Conservation (phyloP, 441 rosid genomes). For the Raphanus hybrid region DNA sequence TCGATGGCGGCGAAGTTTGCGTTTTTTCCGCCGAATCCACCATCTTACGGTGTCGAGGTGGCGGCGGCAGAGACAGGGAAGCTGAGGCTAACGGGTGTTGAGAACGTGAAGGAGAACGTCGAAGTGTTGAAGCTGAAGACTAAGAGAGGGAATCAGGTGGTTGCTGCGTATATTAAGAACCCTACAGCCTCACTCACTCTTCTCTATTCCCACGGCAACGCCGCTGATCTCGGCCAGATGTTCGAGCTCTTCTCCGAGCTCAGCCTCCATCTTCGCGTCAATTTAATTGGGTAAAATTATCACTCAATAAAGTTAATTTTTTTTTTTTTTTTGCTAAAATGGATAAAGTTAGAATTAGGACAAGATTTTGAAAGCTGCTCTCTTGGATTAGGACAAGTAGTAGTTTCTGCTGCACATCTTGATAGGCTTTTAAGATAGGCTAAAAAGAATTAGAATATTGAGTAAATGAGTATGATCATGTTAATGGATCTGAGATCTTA, state of each 20-base stretch:
- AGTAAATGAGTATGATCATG: background rate
- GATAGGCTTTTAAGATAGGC: background rate
- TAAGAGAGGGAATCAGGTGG: conserved; percentile 81
- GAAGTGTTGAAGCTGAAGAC: conserved; percentile 72
- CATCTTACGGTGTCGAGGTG: conserved; percentile 73
- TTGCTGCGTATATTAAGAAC: conserved; percentile 76
- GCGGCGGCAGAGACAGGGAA: conserved; percentile 46
- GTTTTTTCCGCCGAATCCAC: conserved; percentile 87
- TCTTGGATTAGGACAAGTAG: background rate
- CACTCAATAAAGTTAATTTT: no score
- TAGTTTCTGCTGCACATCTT: background rate
- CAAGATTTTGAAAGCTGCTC: background rate
- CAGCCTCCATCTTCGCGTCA: conserved; percentile 81
- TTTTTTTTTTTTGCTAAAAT: background rate
- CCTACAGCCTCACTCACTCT: conserved; percentile 74
- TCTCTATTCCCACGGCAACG: conserved; percentile 88
- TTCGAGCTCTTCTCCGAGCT: conserved; percentile 77
- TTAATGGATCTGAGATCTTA: conserved; percentile 1
- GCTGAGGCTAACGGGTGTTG: conserved; percentile 65
- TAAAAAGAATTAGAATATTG: background rate
- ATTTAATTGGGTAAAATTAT: conserved; percentile 69
- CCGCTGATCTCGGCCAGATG: conserved; percentile 97
- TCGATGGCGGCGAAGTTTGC: conserved; percentile 94
- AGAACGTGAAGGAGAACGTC: conserved; percentile 57
- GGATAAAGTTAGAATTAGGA: background rate